Evolutionary conservation across 176 grass and related monocot genomes (phyloP), one percentile per base, ranked within the genome.

Genomic region (Melocanna baccifera): DNA sequence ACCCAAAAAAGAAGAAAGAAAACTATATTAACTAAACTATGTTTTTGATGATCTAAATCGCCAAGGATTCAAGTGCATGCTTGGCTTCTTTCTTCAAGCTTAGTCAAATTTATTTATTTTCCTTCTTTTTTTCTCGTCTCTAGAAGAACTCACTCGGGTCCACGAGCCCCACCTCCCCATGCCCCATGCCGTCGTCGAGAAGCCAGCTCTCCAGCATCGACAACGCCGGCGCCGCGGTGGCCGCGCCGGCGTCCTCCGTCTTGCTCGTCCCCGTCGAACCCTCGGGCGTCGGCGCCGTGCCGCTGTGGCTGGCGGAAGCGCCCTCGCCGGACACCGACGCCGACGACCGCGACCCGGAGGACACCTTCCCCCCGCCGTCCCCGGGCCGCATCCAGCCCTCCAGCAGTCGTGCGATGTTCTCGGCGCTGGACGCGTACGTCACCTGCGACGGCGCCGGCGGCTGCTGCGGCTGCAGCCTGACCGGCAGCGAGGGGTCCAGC

Each of bases 131-230:
- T 36, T 68, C 32, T 41, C 58, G 23, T 48, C 58, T 50, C 84
- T 89, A 94, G 77, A 97, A 94, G 87, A 94, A 88, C 37, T 71
- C 71, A 51, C 66, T 81, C 11, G 87, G 61, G 77, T 92, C 87
- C 69, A 90, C 68, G 69, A 92, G 64, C 45, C 87, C 87, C 19
- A 83, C 83, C 56, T 87, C 89, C 11, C 51, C 92, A 72, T 94
- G 85, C 7, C 83, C 90, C 62, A 86, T 62, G 57, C 86, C 78
- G 83, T 97, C 94, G 57, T 97, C 90, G 15, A 97, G 81, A 77
- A 97, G 79, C 92, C 94, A 97, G 72, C 71, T 92, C 88, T 97
- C 94, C 29, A 97, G 74, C 81, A 94, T 69, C 9, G 88, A 91
- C 67, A 94, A 75, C 51, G 86, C 51, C 22, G 78, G 78, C 28